Conservation (phyloP, 768 basidiomycete species). For the Rhizopogon rudus region DNA sequence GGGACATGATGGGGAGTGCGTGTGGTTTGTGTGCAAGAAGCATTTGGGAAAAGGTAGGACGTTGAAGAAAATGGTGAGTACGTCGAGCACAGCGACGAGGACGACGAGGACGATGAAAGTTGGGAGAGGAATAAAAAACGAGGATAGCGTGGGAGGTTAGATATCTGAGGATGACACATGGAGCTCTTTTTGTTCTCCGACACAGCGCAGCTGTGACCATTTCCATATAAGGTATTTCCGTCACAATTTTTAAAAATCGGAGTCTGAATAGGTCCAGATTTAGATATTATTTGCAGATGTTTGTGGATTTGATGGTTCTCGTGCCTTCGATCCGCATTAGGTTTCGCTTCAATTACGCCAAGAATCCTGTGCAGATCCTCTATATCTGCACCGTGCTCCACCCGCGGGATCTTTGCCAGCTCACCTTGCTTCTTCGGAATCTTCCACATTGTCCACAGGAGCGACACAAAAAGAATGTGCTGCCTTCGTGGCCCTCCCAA, state of each 20-base stretch:
- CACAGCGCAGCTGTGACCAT: slow-evolving; percentile 21
- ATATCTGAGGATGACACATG: slow-evolving; percentile 13
- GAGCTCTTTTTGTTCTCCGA: slow-evolving; percentile 30
- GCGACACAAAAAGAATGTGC: not conserved
- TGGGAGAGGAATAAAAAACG: slow-evolving; percentile 17
- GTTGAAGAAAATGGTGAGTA: slow-evolving; percentile 3
- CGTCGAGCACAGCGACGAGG: slow-evolving; percentile 4
- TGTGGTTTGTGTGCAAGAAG: slow-evolving; percentile 38
- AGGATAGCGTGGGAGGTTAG: slow-evolving; percentile 21
- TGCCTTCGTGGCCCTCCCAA: too few species aligned
- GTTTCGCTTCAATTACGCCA: not conserved
- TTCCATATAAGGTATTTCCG: slow-evolving; percentile 9
- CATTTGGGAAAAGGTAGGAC: slow-evolving; percentile 23
- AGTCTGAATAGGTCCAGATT: slow-evolving; percentile 24
- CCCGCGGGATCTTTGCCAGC: not conserved
- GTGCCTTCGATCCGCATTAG: slow-evolving; percentile 5
- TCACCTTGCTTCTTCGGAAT: not conserved
- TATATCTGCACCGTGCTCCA: not conserved
- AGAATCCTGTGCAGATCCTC: not conserved
- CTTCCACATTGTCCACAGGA: not conserved
- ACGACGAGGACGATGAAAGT: slow-evolving; percentile 6
- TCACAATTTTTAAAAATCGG: slow-evolving; percentile 11
- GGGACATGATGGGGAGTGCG: slow-evolving; percentile 22
- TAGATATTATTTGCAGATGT: slow-evolving; percentile 4
- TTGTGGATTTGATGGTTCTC: slow-evolving; percentile 2